Percentiles rank a stretch among this genome's conserved stretches.
Conservation (phyloP, 2,329 filamentous ascomycete species). For the Davidsoniella virescens region DNA sequence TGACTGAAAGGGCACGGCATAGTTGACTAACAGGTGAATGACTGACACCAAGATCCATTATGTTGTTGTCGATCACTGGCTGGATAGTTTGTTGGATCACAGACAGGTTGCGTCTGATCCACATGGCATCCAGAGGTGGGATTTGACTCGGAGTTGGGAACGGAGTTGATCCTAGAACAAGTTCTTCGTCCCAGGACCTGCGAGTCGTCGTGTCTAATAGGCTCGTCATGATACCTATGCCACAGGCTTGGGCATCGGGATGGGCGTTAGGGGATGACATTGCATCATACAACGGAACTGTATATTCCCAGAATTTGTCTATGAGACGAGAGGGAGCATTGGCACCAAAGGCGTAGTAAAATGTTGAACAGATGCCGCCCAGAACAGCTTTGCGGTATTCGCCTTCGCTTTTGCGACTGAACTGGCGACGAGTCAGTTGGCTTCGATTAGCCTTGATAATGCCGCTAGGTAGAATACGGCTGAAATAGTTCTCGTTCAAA, state of each 20-base stretch:
- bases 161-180: slow-evolving; percentile 43
- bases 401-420: slow-evolving; percentile 32
- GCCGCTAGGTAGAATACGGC: slow-evolving; percentile 29
- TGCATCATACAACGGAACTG: slow-evolving; percentile 32
- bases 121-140: slow-evolving; percentile 70
- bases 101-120: slow-evolving; percentile 58
- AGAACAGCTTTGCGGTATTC: slow-evolving; percentile 42
- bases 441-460: slow-evolving; percentile 10
- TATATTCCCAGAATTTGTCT: slow-evolving; percentile 64
- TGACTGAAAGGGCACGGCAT: slow-evolving; percentile 2
- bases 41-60: slow-evolving; percentile 44
- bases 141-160: slow-evolving; percentile 53
- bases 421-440: slow-evolving; percentile 7
- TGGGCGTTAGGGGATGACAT: slow-evolving; percentile 10
- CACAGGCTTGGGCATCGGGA: slow-evolving; percentile 30
- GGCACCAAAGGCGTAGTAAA: slow-evolving; percentile 71
- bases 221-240: slow-evolving; percentile 49
- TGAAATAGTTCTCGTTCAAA: slow-evolving; percentile 41
- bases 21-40: slow-evolving; percentile 28
- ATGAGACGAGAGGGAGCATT: slow-evolving; percentile 46
- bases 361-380: slow-evolving; percentile 60
- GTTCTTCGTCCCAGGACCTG: slow-evolving; percentile 58
- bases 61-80: slow-evolving; percentile 43
- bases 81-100: slow-evolving; percentile 47
- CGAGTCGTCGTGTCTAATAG: slow-evolving; percentile 46